Percentiles rank a stretch among this genome's conserved stretches.
These are phyloP conservation scores for Polytolypa hystricis DNA, from an alignment of 2,329 filamentous ascomycete genomes.

Conservation along the genomic window DNA sequence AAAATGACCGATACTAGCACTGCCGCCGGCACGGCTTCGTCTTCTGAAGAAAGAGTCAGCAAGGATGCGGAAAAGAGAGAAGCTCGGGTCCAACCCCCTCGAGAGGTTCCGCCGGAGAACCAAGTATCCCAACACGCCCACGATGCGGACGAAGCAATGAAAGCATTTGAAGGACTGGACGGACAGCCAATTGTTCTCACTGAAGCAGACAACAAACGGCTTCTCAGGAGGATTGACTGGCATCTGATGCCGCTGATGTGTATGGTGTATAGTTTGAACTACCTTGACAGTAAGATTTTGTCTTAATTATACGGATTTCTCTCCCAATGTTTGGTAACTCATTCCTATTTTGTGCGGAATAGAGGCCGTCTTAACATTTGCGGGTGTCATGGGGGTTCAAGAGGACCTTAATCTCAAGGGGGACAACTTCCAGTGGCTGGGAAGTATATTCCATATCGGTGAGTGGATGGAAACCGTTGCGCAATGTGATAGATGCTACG, in stretches of 20 bases:
- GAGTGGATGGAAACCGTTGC: conserved; percentile 36
- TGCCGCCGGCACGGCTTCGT: no score
- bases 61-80: no score
- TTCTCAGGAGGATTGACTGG: conserved; percentile 52
- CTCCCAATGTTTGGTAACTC: no score
- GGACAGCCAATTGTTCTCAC: conserved; percentile 44
- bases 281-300: conserved; percentile 36
- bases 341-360: conserved; percentile 6
- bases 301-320: no score
- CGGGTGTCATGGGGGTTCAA: conserved; percentile 45
- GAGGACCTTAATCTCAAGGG: conserved; percentile 40
- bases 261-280: conserved; percentile 48
- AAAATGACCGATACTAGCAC: no score
- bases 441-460: conserved; percentile 44
- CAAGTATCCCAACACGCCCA: conserved; percentile 43
- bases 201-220: conserved; percentile 45
- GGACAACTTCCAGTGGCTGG: conserved; percentile 42
- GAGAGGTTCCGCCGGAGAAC: no score
- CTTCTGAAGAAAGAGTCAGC: no score
- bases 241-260: conserved; percentile 51
- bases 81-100: no score
- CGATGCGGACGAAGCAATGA: conserved; percentile 51
- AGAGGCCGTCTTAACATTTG: conserved; percentile 27
- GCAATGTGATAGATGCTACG: conserved; percentile 35
- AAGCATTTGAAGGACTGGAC: conserved; percentile 39